Evolutionary conservation across 1,139 yeast species (phyloP).

Genomic region (Geotrichum carabidarum): DNA sequence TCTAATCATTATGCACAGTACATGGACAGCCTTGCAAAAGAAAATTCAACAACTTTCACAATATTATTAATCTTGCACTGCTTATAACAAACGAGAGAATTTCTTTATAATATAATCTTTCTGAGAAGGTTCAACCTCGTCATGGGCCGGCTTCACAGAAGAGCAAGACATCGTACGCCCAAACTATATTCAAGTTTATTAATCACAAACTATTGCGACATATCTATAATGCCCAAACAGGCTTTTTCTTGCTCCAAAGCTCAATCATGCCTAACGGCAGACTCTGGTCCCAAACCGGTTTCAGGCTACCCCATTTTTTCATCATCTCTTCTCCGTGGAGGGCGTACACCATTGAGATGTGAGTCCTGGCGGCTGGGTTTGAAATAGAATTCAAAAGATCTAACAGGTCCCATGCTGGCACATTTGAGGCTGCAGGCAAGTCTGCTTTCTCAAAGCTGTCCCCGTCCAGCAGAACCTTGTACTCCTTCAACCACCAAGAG

Average conservation of each 20-base stretch:
- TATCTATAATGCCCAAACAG: conserved; percentile 13
- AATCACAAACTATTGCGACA: no score
- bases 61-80: no score
- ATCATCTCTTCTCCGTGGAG: conserved; percentile 19
- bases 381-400: background rate
- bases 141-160: no score
- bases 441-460: background rate
- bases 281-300: conserved; percentile 10
- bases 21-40: no score
- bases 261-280: conserved; percentile 16
- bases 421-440: background rate
- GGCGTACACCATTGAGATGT: conserved; percentile 10
- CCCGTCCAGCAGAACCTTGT: background rate
- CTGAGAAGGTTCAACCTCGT: no score
- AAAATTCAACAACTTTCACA: no score
- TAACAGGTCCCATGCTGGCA: background rate
- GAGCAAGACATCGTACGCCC: no score
- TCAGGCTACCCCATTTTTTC: conserved; percentile 14
- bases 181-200: no score
- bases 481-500: conserved; percentile 6
- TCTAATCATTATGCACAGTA: no score
- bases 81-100: no score
- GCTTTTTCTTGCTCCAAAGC: conserved; percentile 14
- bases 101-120: no score
- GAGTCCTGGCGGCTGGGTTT: background rate